A percentile compares a stretch with the other conserved stretches of the same genome.
These are phyloP conservation scores for Fusarium duplospermum DNA, from an alignment of 2,329 filamentous ascomycete species.

Conservation along the genomic window DNA sequence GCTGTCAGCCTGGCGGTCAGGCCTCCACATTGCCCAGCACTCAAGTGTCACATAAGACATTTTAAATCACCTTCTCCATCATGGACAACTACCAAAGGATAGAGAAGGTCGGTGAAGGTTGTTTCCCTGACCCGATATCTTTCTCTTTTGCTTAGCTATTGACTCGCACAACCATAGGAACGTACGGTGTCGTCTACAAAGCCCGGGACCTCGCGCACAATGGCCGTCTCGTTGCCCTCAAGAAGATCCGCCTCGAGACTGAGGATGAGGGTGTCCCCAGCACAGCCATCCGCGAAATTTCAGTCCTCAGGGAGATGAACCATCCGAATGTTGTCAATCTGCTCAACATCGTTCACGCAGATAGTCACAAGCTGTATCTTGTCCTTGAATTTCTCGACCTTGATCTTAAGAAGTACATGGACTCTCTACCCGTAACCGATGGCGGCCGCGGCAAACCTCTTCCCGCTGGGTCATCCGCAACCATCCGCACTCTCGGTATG, in stretches of 20 bases:
- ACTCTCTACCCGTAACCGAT: constrained; percentile 84
- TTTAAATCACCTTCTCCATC: constrained; percentile 7
- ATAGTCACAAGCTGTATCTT: constrained; percentile 94
- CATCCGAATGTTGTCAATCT: constrained; percentile 90
- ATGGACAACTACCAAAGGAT: constrained; percentile 99
- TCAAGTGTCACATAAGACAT: background rate
- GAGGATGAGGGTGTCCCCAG: constrained; percentile 95
- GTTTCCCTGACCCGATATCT: constrained; percentile 37
- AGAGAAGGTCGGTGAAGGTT: constrained; percentile 96
- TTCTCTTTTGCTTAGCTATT: background rate
- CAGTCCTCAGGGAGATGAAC: constrained; percentile 92
- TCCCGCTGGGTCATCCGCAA: constrained; percentile 75
- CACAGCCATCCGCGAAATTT: constrained; percentile 94
- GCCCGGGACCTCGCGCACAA: constrained; percentile 84
- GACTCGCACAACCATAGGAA: constrained; percentile 66
- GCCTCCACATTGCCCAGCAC: background rate
- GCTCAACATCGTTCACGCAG: constrained; percentile 92
- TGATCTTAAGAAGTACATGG: constrained; percentile 97
- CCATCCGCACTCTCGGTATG: constrained; percentile 71
- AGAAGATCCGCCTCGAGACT: constrained; percentile 95
- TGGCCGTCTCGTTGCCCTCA: constrained; percentile 89
- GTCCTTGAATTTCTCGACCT: constrained; percentile 93
- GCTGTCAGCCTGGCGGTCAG: background rate
- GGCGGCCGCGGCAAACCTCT: constrained; percentile 87
- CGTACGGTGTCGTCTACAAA: constrained; percentile 96